phyloP scores from a whole-genome alignment of 108 stramenopile species.

The Epipyxis sp. region DNA sequence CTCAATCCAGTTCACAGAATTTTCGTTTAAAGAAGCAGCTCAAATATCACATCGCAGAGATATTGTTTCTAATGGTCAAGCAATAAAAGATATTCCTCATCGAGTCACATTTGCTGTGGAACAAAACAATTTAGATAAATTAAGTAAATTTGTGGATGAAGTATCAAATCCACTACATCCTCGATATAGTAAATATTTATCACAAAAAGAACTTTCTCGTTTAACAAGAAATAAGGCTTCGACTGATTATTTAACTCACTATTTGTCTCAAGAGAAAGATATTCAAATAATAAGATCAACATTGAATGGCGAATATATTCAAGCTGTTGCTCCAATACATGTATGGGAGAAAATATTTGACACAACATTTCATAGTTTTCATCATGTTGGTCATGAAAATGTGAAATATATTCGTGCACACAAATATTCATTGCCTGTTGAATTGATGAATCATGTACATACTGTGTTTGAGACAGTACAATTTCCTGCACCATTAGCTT shows the following conservation, averaged over 20 bases:
- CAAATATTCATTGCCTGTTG: neutral
- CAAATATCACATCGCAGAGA: too few species aligned
- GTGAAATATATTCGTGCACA: neutral
- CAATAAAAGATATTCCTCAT: neutral
- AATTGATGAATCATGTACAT: neutral
- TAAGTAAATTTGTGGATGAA: neutral
- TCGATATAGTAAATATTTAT: conserved; percentile 6
- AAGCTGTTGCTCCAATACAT: neutral
- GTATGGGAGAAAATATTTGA: neutral
- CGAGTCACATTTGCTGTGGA: neutral
- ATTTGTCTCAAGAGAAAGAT: neutral
- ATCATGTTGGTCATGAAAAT: neutral
- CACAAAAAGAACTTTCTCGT: neutral
- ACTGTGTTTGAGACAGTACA: neutral
- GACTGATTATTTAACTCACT: neutral
- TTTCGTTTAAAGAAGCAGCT: too few species aligned
- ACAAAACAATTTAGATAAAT: neutral
- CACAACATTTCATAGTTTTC: neutral
- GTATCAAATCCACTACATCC: neutral
- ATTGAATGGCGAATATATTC: neutral
- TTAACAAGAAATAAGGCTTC: neutral
- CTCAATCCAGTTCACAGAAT: too few species aligned
- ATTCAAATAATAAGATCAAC: neutral
- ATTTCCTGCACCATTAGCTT: neutral
- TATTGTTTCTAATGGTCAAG: neutral